Conservation (phyloP, 208 protist genomes). For the Leishmania amazonensis region DNA sequence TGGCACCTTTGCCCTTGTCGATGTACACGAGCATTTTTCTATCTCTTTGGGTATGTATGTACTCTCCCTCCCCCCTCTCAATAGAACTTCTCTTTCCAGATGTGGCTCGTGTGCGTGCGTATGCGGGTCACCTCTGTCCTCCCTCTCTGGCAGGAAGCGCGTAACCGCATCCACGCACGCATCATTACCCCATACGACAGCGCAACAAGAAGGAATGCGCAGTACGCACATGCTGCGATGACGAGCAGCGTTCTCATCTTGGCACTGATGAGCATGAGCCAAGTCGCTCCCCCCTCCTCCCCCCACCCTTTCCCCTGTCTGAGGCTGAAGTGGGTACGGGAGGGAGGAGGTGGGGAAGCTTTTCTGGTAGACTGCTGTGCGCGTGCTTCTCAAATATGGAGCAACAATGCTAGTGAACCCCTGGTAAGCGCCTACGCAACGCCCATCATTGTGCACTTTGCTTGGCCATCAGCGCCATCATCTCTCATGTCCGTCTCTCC, state of each 20-base stretch:
- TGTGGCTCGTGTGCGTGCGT: background rate
- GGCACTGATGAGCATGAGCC: background rate
- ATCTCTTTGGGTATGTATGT: background rate
- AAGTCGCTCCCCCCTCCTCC: background rate
- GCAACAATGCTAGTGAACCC: background rate
- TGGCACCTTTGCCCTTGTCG: background rate
- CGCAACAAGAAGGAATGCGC: background rate
- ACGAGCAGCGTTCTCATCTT: background rate
- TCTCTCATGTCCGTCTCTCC: background rate
- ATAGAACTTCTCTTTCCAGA: background rate
- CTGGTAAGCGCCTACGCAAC: background rate
- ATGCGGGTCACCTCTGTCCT: background rate
- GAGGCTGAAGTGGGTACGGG: background rate
- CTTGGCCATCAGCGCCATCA: slow-evolving; percentile 5
- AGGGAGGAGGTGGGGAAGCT: background rate
- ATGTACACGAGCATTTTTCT: background rate
- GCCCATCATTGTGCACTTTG: background rate
- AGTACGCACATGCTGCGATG: background rate
- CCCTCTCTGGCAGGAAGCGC: background rate
- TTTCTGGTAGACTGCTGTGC: background rate
- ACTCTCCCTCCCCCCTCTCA: background rate
- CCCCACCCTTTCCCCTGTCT: background rate
- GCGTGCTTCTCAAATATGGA: background rate
- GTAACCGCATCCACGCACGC: background rate
- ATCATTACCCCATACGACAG: background rate